These are phyloP conservation scores for Penicillium mononematosum DNA, from an alignment of 495 filamentous ascomycete species.

Conservation along the genomic window DNA sequence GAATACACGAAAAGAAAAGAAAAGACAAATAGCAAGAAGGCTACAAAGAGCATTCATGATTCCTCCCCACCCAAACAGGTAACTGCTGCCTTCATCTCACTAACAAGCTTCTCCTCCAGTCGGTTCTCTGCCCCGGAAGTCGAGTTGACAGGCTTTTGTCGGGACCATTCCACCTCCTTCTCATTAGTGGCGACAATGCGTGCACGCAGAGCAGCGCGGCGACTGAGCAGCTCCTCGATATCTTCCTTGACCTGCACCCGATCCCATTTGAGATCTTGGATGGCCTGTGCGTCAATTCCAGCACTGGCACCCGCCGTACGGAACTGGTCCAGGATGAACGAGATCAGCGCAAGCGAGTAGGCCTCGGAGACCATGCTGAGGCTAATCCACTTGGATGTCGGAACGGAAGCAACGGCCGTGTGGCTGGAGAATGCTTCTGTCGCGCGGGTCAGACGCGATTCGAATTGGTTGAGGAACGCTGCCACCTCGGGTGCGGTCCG, in stretches of 20 bases:
- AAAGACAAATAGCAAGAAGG: conserved; percentile 16
- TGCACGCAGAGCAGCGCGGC: conserved; percentile 59
- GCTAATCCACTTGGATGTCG: conserved; percentile 54
- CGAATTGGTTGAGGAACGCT: conserved; percentile 82
- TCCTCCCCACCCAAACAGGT: conserved; percentile 43
- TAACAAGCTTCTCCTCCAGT: conserved; percentile 71
- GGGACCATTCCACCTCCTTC: conserved; percentile 65
- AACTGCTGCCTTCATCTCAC: conserved; percentile 54
- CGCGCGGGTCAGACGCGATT: conserved; percentile 64
- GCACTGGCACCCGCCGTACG: conserved; percentile 57
- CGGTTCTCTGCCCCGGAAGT: conserved; percentile 50
- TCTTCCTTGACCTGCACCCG: conserved; percentile 67
- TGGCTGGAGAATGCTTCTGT: conserved; percentile 58
- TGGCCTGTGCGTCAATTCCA: conserved; percentile 57
- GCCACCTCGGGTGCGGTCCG: conserved; percentile 77
- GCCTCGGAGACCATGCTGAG: conserved; percentile 71
- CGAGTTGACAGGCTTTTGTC: conserved; percentile 44
- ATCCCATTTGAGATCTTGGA: conserved; percentile 72
- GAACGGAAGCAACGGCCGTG: conserved; percentile 30
- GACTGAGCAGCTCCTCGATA: conserved; percentile 69
- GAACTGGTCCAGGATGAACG: conserved; percentile 60
- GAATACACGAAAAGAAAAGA: conserved; percentile 9
- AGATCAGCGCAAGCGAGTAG: conserved; percentile 72
- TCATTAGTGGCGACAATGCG: conserved; percentile 69
- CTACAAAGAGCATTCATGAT: conserved; percentile 30